These are phyloP conservation scores for Punica granatum DNA, from an alignment of 345 rosid genomes.

Conservation along the genomic window DNA sequence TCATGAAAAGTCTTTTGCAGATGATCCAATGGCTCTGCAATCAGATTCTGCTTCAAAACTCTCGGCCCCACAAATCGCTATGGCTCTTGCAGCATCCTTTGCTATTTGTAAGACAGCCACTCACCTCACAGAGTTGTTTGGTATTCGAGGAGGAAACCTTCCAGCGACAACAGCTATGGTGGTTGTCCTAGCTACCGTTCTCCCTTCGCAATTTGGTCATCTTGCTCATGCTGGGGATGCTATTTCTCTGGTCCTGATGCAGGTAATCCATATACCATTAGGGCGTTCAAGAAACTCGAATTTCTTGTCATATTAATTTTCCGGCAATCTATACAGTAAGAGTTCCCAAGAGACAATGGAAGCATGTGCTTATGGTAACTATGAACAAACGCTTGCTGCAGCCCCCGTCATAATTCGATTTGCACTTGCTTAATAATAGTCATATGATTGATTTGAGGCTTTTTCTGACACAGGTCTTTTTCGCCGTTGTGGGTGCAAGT, in stretches of 20 bases:
- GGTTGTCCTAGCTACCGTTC: slow-evolving; percentile 52
- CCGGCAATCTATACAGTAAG: neutral
- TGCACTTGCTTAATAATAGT: too few relatives aligned
- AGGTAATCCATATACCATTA: slow-evolving; percentile 33
- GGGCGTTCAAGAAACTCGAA: neutral
- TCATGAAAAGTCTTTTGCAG: slow-evolving; percentile 23
- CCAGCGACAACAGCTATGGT: slow-evolving; percentile 59
- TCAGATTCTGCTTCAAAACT: slow-evolving; percentile 26
- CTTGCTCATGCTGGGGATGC: slow-evolving; percentile 66
- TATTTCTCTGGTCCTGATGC: slow-evolving; percentile 67
- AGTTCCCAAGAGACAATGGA: too few relatives aligned
- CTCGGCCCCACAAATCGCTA: slow-evolving; percentile 44
- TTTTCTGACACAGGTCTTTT: slow-evolving; percentile 18
- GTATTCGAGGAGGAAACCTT: slow-evolving; percentile 65
- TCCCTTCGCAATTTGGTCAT: slow-evolving; percentile 48
- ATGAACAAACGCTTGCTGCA: neutral
- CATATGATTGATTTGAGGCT: neutral
- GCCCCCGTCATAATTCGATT: too few relatives aligned
- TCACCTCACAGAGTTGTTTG: slow-evolving; percentile 25
- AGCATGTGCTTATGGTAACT: too few relatives aligned
- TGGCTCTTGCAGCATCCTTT: slow-evolving; percentile 54
- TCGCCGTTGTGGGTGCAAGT: slow-evolving; percentile 67
- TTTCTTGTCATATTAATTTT: neutral
- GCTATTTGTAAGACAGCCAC: slow-evolving; percentile 57
- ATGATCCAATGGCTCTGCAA: slow-evolving; percentile 21